These are phyloP conservation scores for Emydomyces testavorans DNA, from an alignment of 2,329 filamentous ascomycete species.

Conservation along the genomic window DNA sequence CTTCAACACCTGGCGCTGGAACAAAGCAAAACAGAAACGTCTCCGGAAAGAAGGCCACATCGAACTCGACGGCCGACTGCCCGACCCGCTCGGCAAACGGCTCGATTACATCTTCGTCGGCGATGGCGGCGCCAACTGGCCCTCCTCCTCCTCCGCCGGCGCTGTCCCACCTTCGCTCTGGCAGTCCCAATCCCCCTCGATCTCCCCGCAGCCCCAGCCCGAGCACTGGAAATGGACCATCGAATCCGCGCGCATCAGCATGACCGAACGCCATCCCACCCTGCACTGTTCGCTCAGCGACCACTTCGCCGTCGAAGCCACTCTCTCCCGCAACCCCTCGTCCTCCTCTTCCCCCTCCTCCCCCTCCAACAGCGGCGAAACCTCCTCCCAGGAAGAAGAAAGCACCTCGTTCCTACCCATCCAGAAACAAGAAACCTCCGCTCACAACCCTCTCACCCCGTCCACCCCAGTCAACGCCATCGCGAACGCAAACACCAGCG, in stretches of 20 bases:
- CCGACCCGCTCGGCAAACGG: constrained; percentile 67
- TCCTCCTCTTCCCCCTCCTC: too few relatives aligned
- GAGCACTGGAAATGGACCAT: constrained; percentile 53
- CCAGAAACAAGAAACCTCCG: constrained; percentile 13
- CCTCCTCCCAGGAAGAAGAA: constrained; percentile 13
- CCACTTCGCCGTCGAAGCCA: constrained; percentile 83
- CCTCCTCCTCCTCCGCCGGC: neutral
- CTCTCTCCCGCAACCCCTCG: constrained; percentile 44
- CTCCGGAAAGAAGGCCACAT: constrained; percentile 55
- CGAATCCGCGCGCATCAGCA: constrained; percentile 58
- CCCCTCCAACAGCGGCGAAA: constrained; percentile 13
- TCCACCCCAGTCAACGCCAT: neutral
- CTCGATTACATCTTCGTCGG: constrained; percentile 90
- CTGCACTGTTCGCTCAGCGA: constrained; percentile 82
- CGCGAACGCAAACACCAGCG: neutral
- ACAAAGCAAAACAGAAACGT: constrained; percentile 55
- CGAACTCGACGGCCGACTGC: constrained; percentile 50
- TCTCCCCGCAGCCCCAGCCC: too few relatives aligned
- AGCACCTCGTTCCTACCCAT: constrained; percentile 16
- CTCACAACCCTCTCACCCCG: neutral
- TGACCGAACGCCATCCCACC: constrained; percentile 68
- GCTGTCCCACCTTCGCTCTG: too few relatives aligned
- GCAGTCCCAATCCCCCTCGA: constrained; percentile 1
- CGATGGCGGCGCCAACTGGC: constrained; percentile 31
- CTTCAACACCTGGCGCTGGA: constrained; percentile 91